A percentile compares a stretch with the other conserved stretches of the same genome.
Evolutionary conservation across 306 rosid species (phyloP).

Genomic region (Prunus dulcis): DNA sequence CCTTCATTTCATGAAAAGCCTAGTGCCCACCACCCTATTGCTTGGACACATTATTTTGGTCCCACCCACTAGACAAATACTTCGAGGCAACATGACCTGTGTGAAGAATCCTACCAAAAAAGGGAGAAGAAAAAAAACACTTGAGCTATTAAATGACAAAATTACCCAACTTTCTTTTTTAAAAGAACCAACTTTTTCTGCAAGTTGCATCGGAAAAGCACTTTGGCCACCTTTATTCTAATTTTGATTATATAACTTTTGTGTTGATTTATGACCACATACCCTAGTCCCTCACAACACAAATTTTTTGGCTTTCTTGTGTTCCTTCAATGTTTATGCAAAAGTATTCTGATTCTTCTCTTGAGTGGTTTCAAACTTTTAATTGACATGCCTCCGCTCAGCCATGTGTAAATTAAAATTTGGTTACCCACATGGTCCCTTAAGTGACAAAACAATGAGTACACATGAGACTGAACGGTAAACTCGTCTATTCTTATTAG

Average conservation of each 20-base stretch:
- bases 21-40: slow-evolving; percentile 36
- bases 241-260: slow-evolving; percentile 18
- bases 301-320: slow-evolving; percentile 9
- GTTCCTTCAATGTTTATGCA: slow-evolving; percentile 2
- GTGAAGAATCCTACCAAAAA: not conserved
- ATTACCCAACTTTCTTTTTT: slow-evolving; percentile 29
- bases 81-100: slow-evolving; percentile 5
- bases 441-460: not conserved
- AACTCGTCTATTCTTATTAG: not conserved
- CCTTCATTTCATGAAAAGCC: slow-evolving; percentile 22
- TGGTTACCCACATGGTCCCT: not conserved
- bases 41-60: slow-evolving; percentile 28
- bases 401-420: not conserved
- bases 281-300: not conserved
- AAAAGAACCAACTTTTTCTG: slow-evolving; percentile 30
- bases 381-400: not conserved
- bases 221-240: slow-evolving; percentile 42
- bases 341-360: slow-evolving; percentile 15
- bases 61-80: slow-evolving; percentile 40
- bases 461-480: not conserved
- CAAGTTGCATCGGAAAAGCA: slow-evolving; percentile 46
- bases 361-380: not conserved
- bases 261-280: slow-evolving; percentile 37
- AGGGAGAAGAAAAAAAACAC: not conserved
- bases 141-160: slow-evolving; percentile 22